These are phyloP conservation scores for Leccinum fuscescens DNA, from an alignment of 1,284 basidiomycete species.

Conservation along the genomic window DNA sequence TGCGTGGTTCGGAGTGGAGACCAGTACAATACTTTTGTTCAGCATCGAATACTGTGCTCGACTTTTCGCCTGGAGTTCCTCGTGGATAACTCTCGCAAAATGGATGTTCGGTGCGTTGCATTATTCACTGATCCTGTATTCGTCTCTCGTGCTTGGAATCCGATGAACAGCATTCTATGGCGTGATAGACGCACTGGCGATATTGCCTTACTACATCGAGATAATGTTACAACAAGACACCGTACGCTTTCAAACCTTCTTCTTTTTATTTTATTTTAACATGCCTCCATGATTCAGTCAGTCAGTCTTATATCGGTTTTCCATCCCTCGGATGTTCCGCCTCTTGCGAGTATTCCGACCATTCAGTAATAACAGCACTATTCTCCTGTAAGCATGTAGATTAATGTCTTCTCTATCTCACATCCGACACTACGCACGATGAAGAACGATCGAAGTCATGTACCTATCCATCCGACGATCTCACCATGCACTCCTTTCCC, in stretches of 20 bases:
- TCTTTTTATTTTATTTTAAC: background rate
- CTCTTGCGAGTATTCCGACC: slow-evolving; percentile 84
- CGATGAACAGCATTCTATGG: slow-evolving; percentile 71
- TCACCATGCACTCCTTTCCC: slow-evolving; percentile 81
- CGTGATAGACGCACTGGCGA: slow-evolving; percentile 80
- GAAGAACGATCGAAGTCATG: slow-evolving; percentile 89
- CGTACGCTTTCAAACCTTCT: slow-evolving; percentile 40
- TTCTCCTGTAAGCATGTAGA: slow-evolving; percentile 60
- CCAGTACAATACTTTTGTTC: slow-evolving; percentile 75
- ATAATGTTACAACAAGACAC: slow-evolving; percentile 82
- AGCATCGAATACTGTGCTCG: slow-evolving; percentile 75
- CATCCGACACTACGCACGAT: background rate
- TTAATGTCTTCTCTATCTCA: too few relatives aligned
- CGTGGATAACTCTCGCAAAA: slow-evolving; percentile 55
- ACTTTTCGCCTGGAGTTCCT: slow-evolving; percentile 62
- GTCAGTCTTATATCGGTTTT: slow-evolving; percentile 85
- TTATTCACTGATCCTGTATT: background rate
- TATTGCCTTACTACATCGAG: slow-evolving; percentile 86
- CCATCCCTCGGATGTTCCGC: slow-evolving; percentile 80
- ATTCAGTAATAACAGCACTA: slow-evolving; percentile 79
- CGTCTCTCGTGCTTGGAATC: slow-evolving; percentile 9
- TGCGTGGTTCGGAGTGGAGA: slow-evolving; percentile 82
- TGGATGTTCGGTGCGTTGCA: slow-evolving; percentile 68
- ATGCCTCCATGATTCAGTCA: slow-evolving; percentile 28
- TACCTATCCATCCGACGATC: slow-evolving; percentile 83